Evolutionary conservation across 1,284 basidiomycete genomes (phyloP), one percentile per base, ranked within the genome.

Genomic region (Marasmius fiardii): DNA sequence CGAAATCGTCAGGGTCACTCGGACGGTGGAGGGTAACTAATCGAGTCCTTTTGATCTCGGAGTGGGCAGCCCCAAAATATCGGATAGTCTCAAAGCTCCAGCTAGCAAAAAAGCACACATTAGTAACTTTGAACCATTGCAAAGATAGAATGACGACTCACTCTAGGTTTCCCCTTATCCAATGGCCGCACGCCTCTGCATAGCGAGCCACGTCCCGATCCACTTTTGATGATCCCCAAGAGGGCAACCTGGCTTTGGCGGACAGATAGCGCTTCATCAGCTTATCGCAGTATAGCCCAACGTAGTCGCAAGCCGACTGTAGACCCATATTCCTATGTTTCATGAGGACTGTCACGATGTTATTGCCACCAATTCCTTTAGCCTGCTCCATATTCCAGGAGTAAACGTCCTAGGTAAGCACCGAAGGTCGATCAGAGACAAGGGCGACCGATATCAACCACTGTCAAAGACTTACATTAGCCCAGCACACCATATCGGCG

Each of bases 341-440:
- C 82, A 87, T 85, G 51, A 86, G 76, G 31, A 88, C 83, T 3
- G 84, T 84, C 44, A 89, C 74, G 60, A 87, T 74, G 63, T 88
- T 88, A 65, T 85, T 86, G 48, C 80, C 80, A 18, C 73, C 76
- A 55, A 81, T 80, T n/a, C 85, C 86, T 66, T 82, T 85, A 39
- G 82, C 78, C 65, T 86, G 83, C 64, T 89, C 86, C 78, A 85
- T 82, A 66, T 86, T 82, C 68, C 88, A 89, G 7, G 85, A 88
- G 63, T 87, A 88, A 12, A 88, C 71, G 54, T 88, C 86, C 86
- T 87, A 59, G 26, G 58, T 31, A 44, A 52, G 20, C 35, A 51
- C 55, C 35, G 35, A 12, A 23, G 37, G 39, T 4, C 24, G 50
- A 34, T 43, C 51, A 54, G 8, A 43, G 33, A 11, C 53, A 58